Conservation (phyloP, 208 protist genomes). For the Sergeia podlipaevii region DNA sequence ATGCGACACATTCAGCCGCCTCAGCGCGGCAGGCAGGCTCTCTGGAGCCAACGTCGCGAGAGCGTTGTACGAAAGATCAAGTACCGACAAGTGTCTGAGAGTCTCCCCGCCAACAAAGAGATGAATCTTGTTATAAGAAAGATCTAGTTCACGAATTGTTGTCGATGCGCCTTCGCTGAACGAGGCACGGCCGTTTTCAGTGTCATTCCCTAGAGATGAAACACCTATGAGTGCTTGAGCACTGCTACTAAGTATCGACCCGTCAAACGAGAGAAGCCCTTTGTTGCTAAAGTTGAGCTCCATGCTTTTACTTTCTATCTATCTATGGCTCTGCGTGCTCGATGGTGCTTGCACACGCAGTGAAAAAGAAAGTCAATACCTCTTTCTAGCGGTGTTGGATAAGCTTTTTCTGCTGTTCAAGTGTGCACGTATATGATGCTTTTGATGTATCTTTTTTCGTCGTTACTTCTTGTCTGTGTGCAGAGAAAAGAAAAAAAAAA, state of each 20-base stretch:
- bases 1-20: constrained; percentile 42
- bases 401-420: background rate
- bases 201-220: background rate
- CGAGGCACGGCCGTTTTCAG: constrained; percentile 6
- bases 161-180: constrained; percentile 3
- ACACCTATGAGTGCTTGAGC: constrained; percentile 1
- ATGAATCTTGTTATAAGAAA: constrained; percentile 71
- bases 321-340: too few relatives aligned
- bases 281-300: constrained; percentile 67
- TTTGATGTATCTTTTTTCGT: background rate
- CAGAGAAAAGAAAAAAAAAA: constrained; percentile 15
- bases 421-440: too few relatives aligned
- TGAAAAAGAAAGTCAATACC: too few relatives aligned
- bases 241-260: constrained; percentile 15
- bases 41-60: constrained; percentile 28
- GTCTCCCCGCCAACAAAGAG: constrained; percentile 54
- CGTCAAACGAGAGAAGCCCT: constrained; percentile 72
- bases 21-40: constrained; percentile 41
- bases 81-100: constrained; percentile 31
- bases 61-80: constrained; percentile 73
- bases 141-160: constrained; percentile 41
- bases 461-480: background rate
- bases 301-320: too few relatives aligned
- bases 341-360: too few relatives aligned
- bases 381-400: background rate